Evolutionary conservation across 2,329 filamentous ascomycete species (phyloP), one percentile per base, ranked within the genome.

Genomic region (Falciphora oryzae): DNA sequence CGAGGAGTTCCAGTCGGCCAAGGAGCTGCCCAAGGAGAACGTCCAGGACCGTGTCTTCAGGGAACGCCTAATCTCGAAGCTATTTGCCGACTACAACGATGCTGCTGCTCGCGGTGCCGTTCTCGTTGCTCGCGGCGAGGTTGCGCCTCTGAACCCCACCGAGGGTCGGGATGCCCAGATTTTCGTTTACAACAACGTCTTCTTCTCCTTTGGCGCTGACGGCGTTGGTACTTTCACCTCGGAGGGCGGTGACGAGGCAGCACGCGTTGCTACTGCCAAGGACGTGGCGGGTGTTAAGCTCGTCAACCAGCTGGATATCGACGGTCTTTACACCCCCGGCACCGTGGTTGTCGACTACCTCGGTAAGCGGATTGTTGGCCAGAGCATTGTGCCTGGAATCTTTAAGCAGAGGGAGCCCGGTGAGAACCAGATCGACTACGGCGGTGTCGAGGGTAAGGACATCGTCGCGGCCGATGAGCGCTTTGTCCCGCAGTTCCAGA

Each of bases 101-200:
- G 94, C 95, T 60, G 95, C 96, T 65, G 91, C 93, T 57, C 88
- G 92, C 67, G 95, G 95, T 67, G 94, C 95, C 38, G 91, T 97
- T 59, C 82, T 98, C 69, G 94, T 99, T 64, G 94, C 93, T 29
- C 86, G 92, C 65, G 95, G 95, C 64, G 95, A 99, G 76, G 90
- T 99, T 68, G 89, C 93, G 27, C 92, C 95, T 8, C 80, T 99
- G 64, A 99, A 99, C 79, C 96, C 95, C 8, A 98, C 94, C 0
- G 95, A 99, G 78, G 88, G 84, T 68, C 87, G 85, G 69, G 94
- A 99, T 75, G 95, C 95, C 4, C 95, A 99, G 76, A 99, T 99
- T 69, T 99, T 97, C 73, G 94, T 99, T 29, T 97, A 98, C 82
- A 98, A 98, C 83, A 99, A 99, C 78, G 93, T 99, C 70, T 99